Evolutionary conservation across 2,329 filamentous ascomycete species (phyloP).

Genomic region (Lachnellula arida): DNA sequence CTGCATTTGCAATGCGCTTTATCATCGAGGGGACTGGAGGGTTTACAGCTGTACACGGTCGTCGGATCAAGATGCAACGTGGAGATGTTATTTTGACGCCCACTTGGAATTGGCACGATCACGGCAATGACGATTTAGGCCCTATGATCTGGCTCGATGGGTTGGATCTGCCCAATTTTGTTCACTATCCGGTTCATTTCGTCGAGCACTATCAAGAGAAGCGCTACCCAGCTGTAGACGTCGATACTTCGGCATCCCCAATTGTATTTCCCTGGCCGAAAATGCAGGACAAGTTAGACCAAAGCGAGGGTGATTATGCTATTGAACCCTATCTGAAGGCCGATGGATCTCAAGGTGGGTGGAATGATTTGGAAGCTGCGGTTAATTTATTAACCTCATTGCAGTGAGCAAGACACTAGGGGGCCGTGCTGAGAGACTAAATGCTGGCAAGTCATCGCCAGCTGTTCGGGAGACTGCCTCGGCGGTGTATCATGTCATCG

Average conservation of each 20-base stretch:
- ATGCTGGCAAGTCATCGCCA: slow-evolving; percentile 34
- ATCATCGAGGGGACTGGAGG: slow-evolving; percentile 52
- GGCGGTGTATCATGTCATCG: slow-evolving; percentile 48
- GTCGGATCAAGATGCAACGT: slow-evolving; percentile 45
- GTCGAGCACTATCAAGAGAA: slow-evolving; percentile 45
- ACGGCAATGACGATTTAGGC: slow-evolving; percentile 50
- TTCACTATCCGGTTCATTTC: slow-evolving; percentile 48
- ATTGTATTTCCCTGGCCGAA: slow-evolving; percentile 39
- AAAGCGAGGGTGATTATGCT: slow-evolving; percentile 27
- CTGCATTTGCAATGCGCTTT: slow-evolving; percentile 52
- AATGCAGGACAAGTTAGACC: slow-evolving; percentile 38
- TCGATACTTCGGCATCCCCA: slow-evolving; percentile 33
- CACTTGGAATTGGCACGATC: slow-evolving; percentile 56
- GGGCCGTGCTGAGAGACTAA: slow-evolving; percentile 42
- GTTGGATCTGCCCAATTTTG: slow-evolving; percentile 49
- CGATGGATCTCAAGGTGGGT: slow-evolving; percentile 24
- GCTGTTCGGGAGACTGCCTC: slow-evolving; percentile 45
- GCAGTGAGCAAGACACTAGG: slow-evolving; percentile 45
- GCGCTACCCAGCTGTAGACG: slow-evolving; percentile 45
- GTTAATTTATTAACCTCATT: not conserved
- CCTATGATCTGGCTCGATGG: slow-evolving; percentile 56
- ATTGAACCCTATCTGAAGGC: slow-evolving; percentile 33
- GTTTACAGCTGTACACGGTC: slow-evolving; percentile 53
- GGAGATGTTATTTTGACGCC: slow-evolving; percentile 55
- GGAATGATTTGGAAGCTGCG: not conserved